Conservation (phyloP, 202 grass and related monocot species). For the Panicum virgatum region DNA sequence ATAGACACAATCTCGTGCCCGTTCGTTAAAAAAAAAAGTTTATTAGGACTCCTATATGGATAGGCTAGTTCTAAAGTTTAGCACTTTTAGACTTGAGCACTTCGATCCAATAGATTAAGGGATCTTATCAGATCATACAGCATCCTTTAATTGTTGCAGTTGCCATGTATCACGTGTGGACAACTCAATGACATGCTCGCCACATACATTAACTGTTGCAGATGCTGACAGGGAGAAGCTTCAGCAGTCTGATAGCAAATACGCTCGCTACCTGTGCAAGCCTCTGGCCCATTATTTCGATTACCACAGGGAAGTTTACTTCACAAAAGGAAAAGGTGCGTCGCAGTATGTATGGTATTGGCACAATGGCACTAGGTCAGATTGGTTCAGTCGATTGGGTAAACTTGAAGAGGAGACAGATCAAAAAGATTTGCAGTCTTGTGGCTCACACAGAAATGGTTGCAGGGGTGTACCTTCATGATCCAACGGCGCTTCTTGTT, state of each 20-base stretch:
- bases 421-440: background rate
- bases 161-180: background rate
- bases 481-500: conserved; percentile 75
- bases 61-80: too few relatives aligned
- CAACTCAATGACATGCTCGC: background rate
- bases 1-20: too few relatives aligned
- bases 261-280: conserved; percentile 80
- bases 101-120: background rate
- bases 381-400: background rate
- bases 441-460: conserved; percentile 35
- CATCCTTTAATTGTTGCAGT: too few relatives aligned
- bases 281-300: conserved; percentile 78
- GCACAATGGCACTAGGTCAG: background rate
- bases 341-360: background rate
- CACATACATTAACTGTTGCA: conserved; percentile 37
- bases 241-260: conserved; percentile 63
- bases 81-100: too few relatives aligned
- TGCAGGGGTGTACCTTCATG: conserved; percentile 92
- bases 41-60: too few relatives aligned
- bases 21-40: too few relatives aligned
- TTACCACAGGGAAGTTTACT: conserved; percentile 75
- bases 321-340: conserved; percentile 66
- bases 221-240: conserved; percentile 72
- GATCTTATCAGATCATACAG: too few relatives aligned
- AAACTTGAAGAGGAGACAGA: background rate